Evolutionary conservation across 148 eudicot genomes (phyloP).

Genomic region (Fagopyrum homotropicum): DNA sequence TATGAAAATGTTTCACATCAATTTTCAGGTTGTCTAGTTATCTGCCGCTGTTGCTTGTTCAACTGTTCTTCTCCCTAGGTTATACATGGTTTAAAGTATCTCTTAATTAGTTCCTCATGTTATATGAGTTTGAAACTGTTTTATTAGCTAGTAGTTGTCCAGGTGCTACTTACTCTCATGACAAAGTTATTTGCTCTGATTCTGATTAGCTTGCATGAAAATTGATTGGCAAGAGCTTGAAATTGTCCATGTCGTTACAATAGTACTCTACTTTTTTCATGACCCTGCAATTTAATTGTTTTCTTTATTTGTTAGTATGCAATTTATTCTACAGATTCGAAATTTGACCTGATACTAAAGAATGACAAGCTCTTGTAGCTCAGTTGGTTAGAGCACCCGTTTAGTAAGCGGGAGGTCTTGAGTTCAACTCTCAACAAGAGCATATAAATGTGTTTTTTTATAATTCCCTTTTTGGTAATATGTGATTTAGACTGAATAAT

Average conservation of each 20-base stretch:
- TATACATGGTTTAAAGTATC: background rate
- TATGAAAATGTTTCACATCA: background rate
- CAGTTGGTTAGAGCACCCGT: conserved; percentile 15
- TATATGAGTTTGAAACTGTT: background rate
- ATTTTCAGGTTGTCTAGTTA: background rate
- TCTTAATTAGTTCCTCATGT: background rate
- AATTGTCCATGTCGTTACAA: too few relatives aligned
- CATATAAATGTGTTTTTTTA: background rate
- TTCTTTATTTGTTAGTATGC: background rate
- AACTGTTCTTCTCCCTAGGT: background rate
- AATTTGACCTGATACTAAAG: background rate
- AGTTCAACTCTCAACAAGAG: conserved; percentile 11
- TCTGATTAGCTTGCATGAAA: background rate
- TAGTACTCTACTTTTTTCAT: background rate
- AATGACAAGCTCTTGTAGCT: background rate
- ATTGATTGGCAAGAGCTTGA: background rate
- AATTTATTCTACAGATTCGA: background rate
- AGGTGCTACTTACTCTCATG: background rate
- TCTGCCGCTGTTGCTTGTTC: background rate
- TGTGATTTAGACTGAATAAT: background rate
- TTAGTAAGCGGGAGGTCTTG: conserved; percentile 15
- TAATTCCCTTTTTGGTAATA: background rate
- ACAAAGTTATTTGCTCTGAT: background rate
- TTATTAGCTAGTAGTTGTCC: background rate
- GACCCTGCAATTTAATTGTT: background rate